A percentile compares a stretch with the other conserved stretches of the same genome.
Conservation (phyloP, 139 green algal species). For the Chlorella vulgaris region DNA sequence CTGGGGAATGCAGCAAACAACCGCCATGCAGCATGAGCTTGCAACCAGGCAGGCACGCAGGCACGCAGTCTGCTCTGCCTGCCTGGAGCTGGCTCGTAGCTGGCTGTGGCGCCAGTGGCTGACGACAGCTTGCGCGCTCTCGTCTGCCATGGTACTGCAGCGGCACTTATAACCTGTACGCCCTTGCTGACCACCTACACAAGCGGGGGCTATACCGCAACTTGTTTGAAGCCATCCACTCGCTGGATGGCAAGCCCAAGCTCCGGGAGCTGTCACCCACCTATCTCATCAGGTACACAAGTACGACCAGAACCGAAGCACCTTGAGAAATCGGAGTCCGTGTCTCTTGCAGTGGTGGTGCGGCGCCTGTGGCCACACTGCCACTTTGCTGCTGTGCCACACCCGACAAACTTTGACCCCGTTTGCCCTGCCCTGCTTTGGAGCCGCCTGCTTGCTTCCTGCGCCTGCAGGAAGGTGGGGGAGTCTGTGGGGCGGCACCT, state of each 20-base stretch:
- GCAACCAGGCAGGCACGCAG: no score
- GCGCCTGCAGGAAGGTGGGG: slow-evolving; percentile 26
- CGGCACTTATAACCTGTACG: slow-evolving; percentile 82
- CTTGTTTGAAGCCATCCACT: slow-evolving; percentile 66
- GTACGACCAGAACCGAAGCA: no score
- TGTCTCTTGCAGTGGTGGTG: no score
- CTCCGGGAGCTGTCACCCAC: slow-evolving; percentile 73
- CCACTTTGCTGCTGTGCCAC: no score
- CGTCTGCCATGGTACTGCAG: slow-evolving; percentile 4
- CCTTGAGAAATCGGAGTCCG: no score
- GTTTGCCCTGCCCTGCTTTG: no score
- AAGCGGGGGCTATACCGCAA: slow-evolving; percentile 72
- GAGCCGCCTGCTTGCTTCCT: no score
- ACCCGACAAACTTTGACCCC: no score
- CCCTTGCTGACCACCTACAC: slow-evolving; percentile 83
- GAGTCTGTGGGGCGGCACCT: slow-evolving; percentile 30
- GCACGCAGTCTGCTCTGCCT: no score
- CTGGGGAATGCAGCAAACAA: neutral
- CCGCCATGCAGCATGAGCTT: no score
- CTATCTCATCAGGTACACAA: slow-evolving; percentile 40
- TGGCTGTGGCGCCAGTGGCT: no score
- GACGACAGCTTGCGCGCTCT: neutral
- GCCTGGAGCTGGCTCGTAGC: no score
- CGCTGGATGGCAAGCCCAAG: slow-evolving; percentile 46
- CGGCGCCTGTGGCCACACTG: neutral